These are phyloP conservation scores for Coemansia sp. DNA, from an alignment of 192 early-diverging fungal genomes.

Conservation along the genomic window DNA sequence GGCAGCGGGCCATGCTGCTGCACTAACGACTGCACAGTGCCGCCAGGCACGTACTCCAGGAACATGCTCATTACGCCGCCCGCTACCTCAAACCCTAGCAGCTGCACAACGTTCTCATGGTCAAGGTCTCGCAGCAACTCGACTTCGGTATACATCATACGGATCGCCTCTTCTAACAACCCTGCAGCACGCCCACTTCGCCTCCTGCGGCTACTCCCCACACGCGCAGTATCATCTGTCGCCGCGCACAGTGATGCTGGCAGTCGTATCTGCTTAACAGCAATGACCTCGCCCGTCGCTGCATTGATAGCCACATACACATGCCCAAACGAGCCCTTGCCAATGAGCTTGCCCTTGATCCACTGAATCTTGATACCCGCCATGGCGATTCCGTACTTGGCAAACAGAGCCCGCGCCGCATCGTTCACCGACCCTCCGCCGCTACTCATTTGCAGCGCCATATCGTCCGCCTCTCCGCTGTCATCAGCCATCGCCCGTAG, in stretches of 20 bases:
- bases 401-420: slow-evolving; percentile 45
- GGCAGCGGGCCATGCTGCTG: slow-evolving; percentile 71
- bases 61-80: slow-evolving; percentile 85
- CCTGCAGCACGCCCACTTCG: background rate
- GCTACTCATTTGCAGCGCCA: background rate
- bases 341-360: slow-evolving; percentile 77
- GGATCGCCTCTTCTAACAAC: slow-evolving; percentile 34
- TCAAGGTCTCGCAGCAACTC: slow-evolving; percentile 73
- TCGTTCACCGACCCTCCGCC: slow-evolving; percentile 18
- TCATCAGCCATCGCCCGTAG: background rate
- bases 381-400: slow-evolving; percentile 35
- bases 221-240: background rate
- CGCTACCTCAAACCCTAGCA: slow-evolving; percentile 77
- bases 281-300: slow-evolving; percentile 74
- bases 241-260: slow-evolving; percentile 42
- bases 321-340: slow-evolving; percentile 79
- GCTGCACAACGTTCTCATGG: slow-evolving; percentile 93
- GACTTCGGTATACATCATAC: slow-evolving; percentile 73
- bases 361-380: slow-evolving; percentile 60
- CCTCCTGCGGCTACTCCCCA: background rate
- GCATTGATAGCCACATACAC: slow-evolving; percentile 77
- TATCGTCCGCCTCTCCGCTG: background rate
- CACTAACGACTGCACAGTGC: slow-evolving; percentile 78
- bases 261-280: slow-evolving; percentile 80
- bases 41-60: slow-evolving; percentile 96